Conservation (phyloP, 208 protist genomes). For the Leptomonas pyrrhocoris region DNA sequence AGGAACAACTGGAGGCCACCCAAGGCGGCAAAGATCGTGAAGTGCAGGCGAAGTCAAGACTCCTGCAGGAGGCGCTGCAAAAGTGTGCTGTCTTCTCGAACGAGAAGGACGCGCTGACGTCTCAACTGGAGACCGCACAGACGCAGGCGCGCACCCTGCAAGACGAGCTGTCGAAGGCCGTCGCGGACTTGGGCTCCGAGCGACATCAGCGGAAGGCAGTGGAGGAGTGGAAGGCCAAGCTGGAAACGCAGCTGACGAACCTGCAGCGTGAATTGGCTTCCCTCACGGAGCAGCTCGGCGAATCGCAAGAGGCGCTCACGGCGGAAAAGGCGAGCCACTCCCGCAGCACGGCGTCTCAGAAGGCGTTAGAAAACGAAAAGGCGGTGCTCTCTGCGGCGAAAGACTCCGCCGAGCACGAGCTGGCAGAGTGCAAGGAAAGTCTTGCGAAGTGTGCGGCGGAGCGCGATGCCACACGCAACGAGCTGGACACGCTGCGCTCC, state of each 20-base stretch:
- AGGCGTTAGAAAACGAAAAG: constrained; percentile 36
- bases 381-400: constrained; percentile 8
- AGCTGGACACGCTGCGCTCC: constrained; percentile 4
- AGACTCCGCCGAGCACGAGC: constrained; percentile 16
- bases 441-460: constrained; percentile 8
- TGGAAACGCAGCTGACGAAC: constrained; percentile 19
- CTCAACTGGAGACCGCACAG: constrained; percentile 11
- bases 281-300: constrained; percentile 3
- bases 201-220: constrained; percentile 7
- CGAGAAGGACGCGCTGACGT: constrained; percentile 25
- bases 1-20: constrained; percentile 31
- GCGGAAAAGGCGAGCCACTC: constrained; percentile 20
- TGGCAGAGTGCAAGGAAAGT: constrained; percentile 17
- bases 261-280: constrained; percentile 16
- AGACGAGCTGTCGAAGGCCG: constrained; percentile 11
- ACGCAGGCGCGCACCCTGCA: constrained; percentile 21
- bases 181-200: constrained; percentile 21
- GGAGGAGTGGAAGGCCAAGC: constrained; percentile 4
- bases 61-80: constrained; percentile 35
- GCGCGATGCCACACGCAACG: constrained; percentile 10
- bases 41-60: constrained; percentile 28
- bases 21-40: constrained; percentile 27
- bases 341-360: constrained; percentile 13
- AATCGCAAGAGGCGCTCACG: constrained; percentile 13
- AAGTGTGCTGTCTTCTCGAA: constrained; percentile 37